Evolutionary conservation across 495 filamentous ascomycete genomes (phyloP).

Genomic region (Aspergillus haitiensis): DNA sequence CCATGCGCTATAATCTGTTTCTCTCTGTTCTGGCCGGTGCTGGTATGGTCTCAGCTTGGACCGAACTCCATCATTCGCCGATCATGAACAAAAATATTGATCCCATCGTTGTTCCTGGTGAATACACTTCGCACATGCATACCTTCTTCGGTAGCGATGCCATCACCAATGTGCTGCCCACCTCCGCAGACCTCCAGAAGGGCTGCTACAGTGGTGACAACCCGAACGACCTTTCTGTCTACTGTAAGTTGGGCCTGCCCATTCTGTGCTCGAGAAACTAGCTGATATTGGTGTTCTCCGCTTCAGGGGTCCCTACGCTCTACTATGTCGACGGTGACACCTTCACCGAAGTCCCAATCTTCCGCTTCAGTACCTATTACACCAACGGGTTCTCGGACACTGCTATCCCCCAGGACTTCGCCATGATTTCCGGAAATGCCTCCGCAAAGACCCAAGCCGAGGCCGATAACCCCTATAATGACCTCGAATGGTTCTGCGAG

Average conservation of each 20-base stretch:
- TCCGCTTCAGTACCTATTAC: conserved; percentile 28
- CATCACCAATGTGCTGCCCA: conserved; percentile 20
- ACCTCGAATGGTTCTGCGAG: conserved; percentile 26
- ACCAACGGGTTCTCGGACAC: conserved; percentile 14
- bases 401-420: conserved; percentile 24
- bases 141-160: conserved; percentile 29
- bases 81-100: conserved; percentile 31
- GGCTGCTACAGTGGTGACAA: conserved; percentile 24
- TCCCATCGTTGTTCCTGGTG: conserved; percentile 21
- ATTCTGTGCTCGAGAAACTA: background rate
- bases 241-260: too few relatives aligned
- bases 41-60: conserved; percentile 26
- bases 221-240: conserved; percentile 27
- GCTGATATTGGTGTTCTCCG: background rate
- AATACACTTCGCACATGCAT: conserved; percentile 29
- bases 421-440: conserved; percentile 23
- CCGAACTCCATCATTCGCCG: conserved; percentile 17
- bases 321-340: conserved; percentile 21
- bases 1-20: too few relatives aligned
- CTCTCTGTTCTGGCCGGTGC: too few relatives aligned
- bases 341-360: conserved; percentile 20
- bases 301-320: conserved; percentile 25
- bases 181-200: conserved; percentile 23
- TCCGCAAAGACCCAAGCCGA: conserved; percentile 19
- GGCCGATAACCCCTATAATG: conserved; percentile 15